phyloP scores from a whole-genome alignment of 495 filamentous ascomycete species.

The Lepraria neglecta region DNA sequence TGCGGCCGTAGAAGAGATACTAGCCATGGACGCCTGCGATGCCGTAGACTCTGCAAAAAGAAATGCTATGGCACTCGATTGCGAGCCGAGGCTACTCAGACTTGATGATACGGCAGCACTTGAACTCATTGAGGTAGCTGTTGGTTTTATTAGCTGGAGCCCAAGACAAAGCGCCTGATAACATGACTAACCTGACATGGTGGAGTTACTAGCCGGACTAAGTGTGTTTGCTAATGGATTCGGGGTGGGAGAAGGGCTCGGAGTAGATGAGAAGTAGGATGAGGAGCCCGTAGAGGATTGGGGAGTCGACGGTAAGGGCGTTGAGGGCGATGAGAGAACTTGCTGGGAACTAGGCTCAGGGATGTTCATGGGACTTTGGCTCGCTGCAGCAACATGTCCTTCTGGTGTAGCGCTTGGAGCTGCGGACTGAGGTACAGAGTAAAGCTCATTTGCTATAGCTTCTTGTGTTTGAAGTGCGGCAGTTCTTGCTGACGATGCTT shows the following conservation, averaged over 20 bases:
- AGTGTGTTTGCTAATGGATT: conserved; percentile 10
- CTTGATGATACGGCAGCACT: conserved; percentile 9
- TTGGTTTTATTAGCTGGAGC: not conserved
- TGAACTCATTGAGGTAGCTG: conserved; percentile 9
- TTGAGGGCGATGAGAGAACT: conserved; percentile 25
- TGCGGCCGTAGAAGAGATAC: conserved; percentile 2
- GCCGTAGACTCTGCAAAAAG: conserved; percentile 2
- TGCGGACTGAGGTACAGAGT: conserved; percentile 14
- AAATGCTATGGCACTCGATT: not conserved
- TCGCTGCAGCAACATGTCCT: not conserved
- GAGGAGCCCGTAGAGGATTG: conserved; percentile 7
- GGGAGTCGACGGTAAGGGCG: conserved; percentile 22
- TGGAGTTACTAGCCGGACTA: conserved; percentile 1
- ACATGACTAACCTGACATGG: conserved; percentile 13
- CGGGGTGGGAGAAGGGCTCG: not conserved
- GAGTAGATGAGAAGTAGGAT: conserved; percentile 13
- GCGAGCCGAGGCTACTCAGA: not conserved
- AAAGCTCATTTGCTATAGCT: conserved; percentile 12
- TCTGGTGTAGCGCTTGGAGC: conserved; percentile 9
- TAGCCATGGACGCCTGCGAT: conserved; percentile 14
- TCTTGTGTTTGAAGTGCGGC: conserved; percentile 19
- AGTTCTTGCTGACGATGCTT: conserved; percentile 21
- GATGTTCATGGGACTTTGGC: conserved; percentile 13
- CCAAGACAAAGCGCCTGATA: not conserved
- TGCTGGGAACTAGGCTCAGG: conserved; percentile 24